Base-by-base conservation (phyloP, 768 basidiomycete genomes). In the Xanthoconium stramineum region DNA sequence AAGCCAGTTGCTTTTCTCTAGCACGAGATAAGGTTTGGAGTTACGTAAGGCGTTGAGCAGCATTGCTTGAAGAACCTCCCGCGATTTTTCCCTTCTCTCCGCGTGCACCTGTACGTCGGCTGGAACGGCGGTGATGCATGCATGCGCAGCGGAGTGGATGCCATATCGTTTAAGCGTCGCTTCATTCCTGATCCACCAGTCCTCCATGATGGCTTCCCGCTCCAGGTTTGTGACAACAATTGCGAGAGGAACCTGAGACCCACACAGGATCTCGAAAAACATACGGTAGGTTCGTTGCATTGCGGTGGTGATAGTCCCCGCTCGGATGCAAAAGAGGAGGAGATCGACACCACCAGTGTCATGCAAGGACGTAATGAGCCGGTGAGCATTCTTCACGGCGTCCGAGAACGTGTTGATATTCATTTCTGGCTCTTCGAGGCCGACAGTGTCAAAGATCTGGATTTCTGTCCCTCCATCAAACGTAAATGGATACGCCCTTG, bases 281-380 rank as follows among this genome's bases (percentile, higher is more conserved):
- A 24, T 24, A 4, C 24, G 24, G 4, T 24, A 24, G 24, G 14
- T 50, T 29, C 40, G 54, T 40, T 44, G 48, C 47, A 30, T 44
- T n/a, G 47, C 7, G 4, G 8, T 0, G 3, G 53, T 49, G 0
- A 20, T 13, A 8, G 47, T 29, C 8, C 48, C 47, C 6, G n/a
- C 54, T 5, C 6, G 28, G 40, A 55, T 10, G 29, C 54, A 50
- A 28, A 55, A 50, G 1, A 55, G 47, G 33, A 55, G 54, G 33
- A 55, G 54, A 17, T 55, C 47, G 3, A 55, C 29, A 10, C 40
- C 54, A 17, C 54, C 54, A 14, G 35, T 14, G 7, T 12, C 19
- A 9, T 24, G 33, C 28, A 33, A 24, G 24, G 24, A 24, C 24
- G 4, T 4, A 24, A 24, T 24, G 24, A 24, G 24, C 24, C 4